These are phyloP conservation scores for Trichosporon sp. DNA, from an alignment of 1,284 basidiomycete genomes.

Conservation along the genomic window DNA sequence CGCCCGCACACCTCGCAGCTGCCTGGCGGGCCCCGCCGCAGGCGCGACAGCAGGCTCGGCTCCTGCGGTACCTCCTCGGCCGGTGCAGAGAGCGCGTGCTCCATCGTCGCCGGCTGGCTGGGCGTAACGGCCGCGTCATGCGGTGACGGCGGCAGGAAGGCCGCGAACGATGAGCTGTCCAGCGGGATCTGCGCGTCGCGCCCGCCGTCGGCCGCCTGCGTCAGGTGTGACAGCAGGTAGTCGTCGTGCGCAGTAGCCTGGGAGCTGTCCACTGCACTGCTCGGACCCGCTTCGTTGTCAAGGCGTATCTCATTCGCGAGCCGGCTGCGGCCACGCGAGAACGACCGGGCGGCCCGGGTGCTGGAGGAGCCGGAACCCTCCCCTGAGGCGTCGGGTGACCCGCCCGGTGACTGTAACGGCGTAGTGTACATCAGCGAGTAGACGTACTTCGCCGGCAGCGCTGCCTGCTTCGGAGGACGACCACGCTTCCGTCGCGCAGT, in stretches of 20 bases:
- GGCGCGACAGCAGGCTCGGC: constrained; percentile 27
- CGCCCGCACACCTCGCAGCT: constrained; percentile 45
- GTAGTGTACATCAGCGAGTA: constrained; percentile 7
- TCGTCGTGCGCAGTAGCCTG: constrained; percentile 29
- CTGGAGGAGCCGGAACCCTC: not conserved
- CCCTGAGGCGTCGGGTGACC: not conserved
- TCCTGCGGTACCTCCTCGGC: constrained; percentile 2
- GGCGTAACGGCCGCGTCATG: not conserved
- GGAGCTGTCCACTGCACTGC: constrained; percentile 7
- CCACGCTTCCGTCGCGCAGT: constrained; percentile 33
- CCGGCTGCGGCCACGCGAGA: constrained; percentile 10
- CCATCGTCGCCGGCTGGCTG: not conserved
- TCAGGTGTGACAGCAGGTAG: constrained; percentile 32
- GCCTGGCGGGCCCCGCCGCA: constrained; percentile 39
- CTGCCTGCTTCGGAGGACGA: constrained; percentile 29
- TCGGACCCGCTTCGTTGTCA: constrained; percentile 8
- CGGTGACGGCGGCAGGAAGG: constrained; percentile 28
- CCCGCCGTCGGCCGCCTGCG: constrained; percentile 5
- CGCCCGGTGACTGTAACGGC: not conserved
- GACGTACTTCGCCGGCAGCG: constrained; percentile 4
- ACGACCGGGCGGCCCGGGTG: not conserved
- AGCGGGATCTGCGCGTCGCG: constrained; percentile 15
- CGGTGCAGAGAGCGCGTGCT: not conserved
- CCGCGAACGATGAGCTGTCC: constrained; percentile 30
- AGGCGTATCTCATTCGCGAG: constrained; percentile 18